Evolutionary conservation across 2,329 filamentous ascomycete genomes (phyloP).

Genomic region (Furcasterigmium furcatum): DNA sequence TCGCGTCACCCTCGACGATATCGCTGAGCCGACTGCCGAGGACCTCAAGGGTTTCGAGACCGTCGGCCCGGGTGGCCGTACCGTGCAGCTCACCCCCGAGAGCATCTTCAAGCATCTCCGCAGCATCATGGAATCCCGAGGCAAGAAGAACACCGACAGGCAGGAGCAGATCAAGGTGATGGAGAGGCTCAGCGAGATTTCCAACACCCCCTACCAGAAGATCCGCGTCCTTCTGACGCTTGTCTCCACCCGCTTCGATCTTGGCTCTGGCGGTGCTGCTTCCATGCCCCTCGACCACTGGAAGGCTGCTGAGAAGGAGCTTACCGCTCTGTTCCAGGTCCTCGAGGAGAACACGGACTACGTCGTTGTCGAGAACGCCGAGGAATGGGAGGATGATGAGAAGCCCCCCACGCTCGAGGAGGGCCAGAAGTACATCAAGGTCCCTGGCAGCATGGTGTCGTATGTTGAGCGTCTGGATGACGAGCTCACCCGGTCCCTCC

Average conservation of each 20-base stretch:
- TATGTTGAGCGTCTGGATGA: conserved; percentile 95
- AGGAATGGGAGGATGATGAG: conserved; percentile 99
- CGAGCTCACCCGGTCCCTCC: conserved; percentile 93
- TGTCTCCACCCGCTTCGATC: conserved; percentile 91
- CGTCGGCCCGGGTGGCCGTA: conserved; percentile 84
- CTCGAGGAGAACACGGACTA: conserved; percentile 78
- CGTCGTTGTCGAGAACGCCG: conserved; percentile 84
- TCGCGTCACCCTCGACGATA: conserved; percentile 44
- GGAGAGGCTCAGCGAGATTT: conserved; percentile 92
- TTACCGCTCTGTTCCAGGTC: conserved; percentile 71
- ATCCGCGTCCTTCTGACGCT: conserved; percentile 89
- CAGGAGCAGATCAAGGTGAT: conserved; percentile 93
- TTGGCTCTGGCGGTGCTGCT: conserved; percentile 71
- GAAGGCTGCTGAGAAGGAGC: conserved; percentile 90
- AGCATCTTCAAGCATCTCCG: conserved; percentile 97
- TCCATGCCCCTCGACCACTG: conserved; percentile 96
- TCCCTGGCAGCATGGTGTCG: conserved; percentile 91
- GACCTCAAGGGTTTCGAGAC: conserved; percentile 87
- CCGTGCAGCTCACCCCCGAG: conserved; percentile 90
- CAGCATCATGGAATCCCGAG: conserved; percentile 89
- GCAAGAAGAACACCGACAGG: conserved; percentile 98
- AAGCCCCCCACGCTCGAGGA: conserved; percentile 74
- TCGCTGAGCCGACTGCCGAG: conserved; percentile 39
- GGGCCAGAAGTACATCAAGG: conserved; percentile 80
- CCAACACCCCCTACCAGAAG: conserved; percentile 86